Conservation (phyloP, 306 rosid genomes). For the Cicer bijugum region DNA sequence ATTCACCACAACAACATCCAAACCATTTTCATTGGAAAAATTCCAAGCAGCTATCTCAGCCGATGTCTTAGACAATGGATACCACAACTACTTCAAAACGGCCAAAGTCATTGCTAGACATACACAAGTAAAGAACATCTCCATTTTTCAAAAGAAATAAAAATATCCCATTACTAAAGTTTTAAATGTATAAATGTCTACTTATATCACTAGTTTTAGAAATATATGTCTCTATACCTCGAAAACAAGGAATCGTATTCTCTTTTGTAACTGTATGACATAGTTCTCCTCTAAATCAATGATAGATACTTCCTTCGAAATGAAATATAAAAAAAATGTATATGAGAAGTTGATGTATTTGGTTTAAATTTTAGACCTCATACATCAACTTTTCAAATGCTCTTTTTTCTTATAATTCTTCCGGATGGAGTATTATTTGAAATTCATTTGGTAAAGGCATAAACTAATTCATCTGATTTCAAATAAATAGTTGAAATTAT, state of each 20-base stretch:
- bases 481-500: too few species aligned
- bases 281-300: too few species aligned
- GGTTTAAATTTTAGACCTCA: too few species aligned
- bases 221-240: neutral
- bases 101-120: conserved; percentile 30
- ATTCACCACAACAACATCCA: conserved; percentile 91
- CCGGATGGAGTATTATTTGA: too few species aligned
- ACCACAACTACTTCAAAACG: conserved; percentile 67
- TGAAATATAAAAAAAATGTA: too few species aligned
- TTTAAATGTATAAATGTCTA: neutral
- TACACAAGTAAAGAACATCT: neutral
- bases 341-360: too few species aligned
- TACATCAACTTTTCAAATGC: too few species aligned
- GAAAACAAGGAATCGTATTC: neutral
- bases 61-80: conserved; percentile 79
- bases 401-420: too few species aligned
- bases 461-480: too few species aligned
- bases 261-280: too few species aligned
- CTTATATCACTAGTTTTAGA: neutral
- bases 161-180: neutral
- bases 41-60: conserved; percentile 96
- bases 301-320: too few species aligned
- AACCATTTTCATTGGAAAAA: conserved; percentile 72
- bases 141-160: neutral
- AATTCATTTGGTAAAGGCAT: too few species aligned